Evolutionary conservation across 768 basidiomycete species (phyloP).

Genomic region (Boletellus ananiceps): DNA sequence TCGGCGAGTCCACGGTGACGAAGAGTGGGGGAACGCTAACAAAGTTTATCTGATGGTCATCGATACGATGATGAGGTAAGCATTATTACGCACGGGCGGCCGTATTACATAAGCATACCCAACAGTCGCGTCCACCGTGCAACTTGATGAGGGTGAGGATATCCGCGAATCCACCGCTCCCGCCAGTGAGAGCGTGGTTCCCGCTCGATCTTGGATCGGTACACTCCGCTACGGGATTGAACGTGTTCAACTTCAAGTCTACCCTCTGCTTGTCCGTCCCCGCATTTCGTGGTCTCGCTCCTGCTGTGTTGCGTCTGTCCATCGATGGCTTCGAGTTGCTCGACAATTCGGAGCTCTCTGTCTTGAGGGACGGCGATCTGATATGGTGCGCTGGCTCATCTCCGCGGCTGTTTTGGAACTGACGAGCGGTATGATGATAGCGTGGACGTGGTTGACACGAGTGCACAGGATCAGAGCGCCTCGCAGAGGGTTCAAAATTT

Average conservation of each 20-base stretch:
- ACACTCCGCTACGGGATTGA: not conserved
- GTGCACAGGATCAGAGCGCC: not conserved
- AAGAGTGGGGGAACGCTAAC: no score
- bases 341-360: constrained; percentile 21
- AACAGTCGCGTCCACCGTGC: not conserved
- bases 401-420: not conserved
- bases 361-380: constrained; percentile 28
- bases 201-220: constrained; percentile 21
- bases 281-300: not conserved
- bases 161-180: constrained; percentile 44
- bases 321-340: constrained; percentile 30
- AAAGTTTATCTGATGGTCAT: no score
- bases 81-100: no score
- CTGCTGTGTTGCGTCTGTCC: constrained; percentile 14
- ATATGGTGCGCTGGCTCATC: constrained; percentile 17
- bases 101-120: not conserved
- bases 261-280: constrained; percentile 16
- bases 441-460: constrained; percentile 9
- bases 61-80: no score
- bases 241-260: constrained; percentile 17
- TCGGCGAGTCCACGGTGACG: no score
- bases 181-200: constrained; percentile 51
- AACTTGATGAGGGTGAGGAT: constrained; percentile 45
- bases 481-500: not conserved
- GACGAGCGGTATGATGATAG: constrained; percentile 7